Percentiles rank a stretch among this genome's conserved stretches.
These are phyloP conservation scores for Rhizopogon vinicolor DNA, from an alignment of 768 basidiomycete genomes.

Conservation along the genomic window DNA sequence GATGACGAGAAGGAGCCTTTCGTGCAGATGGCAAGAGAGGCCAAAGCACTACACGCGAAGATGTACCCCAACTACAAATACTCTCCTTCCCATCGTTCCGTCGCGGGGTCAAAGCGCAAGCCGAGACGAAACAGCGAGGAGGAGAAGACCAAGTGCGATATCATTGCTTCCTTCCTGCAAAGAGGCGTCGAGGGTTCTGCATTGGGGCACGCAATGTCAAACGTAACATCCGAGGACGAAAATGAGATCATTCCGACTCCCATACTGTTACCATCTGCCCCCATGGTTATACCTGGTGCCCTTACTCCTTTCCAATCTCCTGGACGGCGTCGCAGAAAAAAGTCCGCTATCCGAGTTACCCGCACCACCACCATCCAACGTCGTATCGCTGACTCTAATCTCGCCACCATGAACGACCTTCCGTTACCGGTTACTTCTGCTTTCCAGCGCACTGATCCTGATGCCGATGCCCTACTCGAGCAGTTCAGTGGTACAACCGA, in stretches of 20 bases:
- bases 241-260: background rate
- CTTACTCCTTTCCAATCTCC: background rate
- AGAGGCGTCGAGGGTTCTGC: constrained; percentile 29
- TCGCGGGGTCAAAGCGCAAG: constrained; percentile 32
- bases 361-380: background rate
- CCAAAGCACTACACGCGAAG: constrained; percentile 41
- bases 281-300: background rate
- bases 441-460: background rate
- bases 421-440: background rate
- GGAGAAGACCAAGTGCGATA: constrained; percentile 36
- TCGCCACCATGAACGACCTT: background rate
- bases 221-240: background rate
- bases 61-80: constrained; percentile 62
- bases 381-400: background rate
- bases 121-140: constrained; percentile 22
- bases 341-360: constrained; percentile 4
- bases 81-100: constrained; percentile 31
- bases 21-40: constrained; percentile 41
- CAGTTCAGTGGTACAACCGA: constrained; percentile 14
- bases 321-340: constrained; percentile 6
- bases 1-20: constrained; percentile 43
- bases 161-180: constrained; percentile 31
- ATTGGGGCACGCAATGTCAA: constrained; percentile 11
- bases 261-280: background rate
- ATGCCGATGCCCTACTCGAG: background rate